Base-by-base conservation (phyloP, 176 grass and related monocot species). In the Lolium rigidum region DNA sequence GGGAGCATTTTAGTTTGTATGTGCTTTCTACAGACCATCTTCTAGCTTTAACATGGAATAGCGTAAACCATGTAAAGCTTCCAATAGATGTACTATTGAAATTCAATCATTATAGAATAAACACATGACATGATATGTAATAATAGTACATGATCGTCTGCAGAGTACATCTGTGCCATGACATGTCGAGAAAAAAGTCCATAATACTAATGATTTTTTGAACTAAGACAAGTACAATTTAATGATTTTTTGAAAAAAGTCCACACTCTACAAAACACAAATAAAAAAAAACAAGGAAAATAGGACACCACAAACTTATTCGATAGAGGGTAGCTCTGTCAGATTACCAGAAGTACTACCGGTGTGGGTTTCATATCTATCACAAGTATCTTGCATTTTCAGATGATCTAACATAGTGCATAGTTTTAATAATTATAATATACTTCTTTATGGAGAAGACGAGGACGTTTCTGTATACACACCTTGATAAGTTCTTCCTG, bases 401-500 rank as follows among this genome's bases (percentile, higher is more conserved):
- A 83, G 41, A 88, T 66, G 13, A 80, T 37, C 52, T 78, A 43
- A 73, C 28, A 79, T 75, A 80, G 67, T 18, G 59, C 77, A 76
- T 35, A 54, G 28, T 67, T 43, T 76, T 87, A n/a, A 51, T 87
- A 37, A 75, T 54, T 65, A 51, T 74, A 61, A 48, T 76, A 48
- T 76, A 56, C 58, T 70, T 62, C 49, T 77, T 80, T 22, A 22
- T 52, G 21, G 20, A 82, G 66, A 68, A 25, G 73, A 89, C 64
- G 64, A 31, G 62, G 12, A 65, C 68, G 90, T 87, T 80, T 92
- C 54, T 37, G 25, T 76, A 28, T 76, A 76, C 74, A 55, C 83
- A 96, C 97, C 94, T 99, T 97, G 85, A 99, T 99, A 87, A 99
- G 97, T 90, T 99, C 97, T 94, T 99, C 97, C 88, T 99, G 97